These are phyloP conservation scores for Endocalyx cinctus DNA, from an alignment of 2,329 filamentous ascomycete genomes.

Conservation along the genomic window DNA sequence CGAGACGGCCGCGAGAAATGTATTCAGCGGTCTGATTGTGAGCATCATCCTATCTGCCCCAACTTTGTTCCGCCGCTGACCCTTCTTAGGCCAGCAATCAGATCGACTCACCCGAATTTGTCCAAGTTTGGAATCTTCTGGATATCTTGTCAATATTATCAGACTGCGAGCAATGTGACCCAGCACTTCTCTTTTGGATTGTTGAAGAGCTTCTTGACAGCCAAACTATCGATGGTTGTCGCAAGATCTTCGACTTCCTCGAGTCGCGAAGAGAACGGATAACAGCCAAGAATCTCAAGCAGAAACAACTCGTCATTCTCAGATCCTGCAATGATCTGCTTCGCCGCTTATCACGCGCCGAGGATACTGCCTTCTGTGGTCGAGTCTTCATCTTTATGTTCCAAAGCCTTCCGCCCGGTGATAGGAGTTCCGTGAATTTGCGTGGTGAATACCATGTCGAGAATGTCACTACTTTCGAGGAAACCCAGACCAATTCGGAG, in stretches of 20 bases:
- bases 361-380: slow-evolving; percentile 96
- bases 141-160: slow-evolving; percentile 88
- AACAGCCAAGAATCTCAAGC: slow-evolving; percentile 72
- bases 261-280: slow-evolving; percentile 89
- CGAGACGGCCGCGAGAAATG: slow-evolving; percentile 76
- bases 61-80: slow-evolving; percentile 22
- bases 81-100: slow-evolving; percentile 59
- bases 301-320: slow-evolving; percentile 85
- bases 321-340: slow-evolving; percentile 92
- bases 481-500: slow-evolving; percentile 35
- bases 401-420: slow-evolving; percentile 92
- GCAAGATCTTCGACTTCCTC: slow-evolving; percentile 88
- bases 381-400: slow-evolving; percentile 98
- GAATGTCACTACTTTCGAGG: slow-evolving; percentile 84
- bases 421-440: slow-evolving; percentile 95
- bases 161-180: slow-evolving; percentile 72
- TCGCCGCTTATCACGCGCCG: slow-evolving; percentile 87
- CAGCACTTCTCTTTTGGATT: slow-evolving; percentile 80
- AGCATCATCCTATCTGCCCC: slow-evolving; percentile 28
- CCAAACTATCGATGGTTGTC: slow-evolving; percentile 88
- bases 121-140: slow-evolving; percentile 86
- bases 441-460: slow-evolving; percentile 94
- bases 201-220: slow-evolving; percentile 94
- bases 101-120: slow-evolving; percentile 75
- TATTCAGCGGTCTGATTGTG: slow-evolving; percentile 77